Percentiles rank a stretch among this genome's conserved stretches.
phyloP scores from a whole-genome alignment of 192 early-diverging fungal genomes.

The Radiomyces spectabilis region DNA sequence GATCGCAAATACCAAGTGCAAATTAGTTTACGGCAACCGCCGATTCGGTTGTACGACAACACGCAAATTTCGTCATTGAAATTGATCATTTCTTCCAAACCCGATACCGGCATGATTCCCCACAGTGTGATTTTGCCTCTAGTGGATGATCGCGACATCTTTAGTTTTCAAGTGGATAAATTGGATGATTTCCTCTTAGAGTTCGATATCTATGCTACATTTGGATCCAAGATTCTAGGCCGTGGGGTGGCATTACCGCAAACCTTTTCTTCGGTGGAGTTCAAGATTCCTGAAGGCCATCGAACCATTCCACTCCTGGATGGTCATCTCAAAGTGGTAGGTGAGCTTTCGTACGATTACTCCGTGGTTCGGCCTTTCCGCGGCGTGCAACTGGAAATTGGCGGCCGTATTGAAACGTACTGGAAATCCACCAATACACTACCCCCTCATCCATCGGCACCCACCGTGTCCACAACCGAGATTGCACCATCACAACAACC shows the following conservation, averaged over 20 bases:
- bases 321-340: conserved; percentile 84
- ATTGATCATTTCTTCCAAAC: conserved; percentile 81
- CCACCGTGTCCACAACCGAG: conserved; percentile 20
- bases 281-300: conserved; percentile 26
- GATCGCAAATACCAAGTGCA: conserved; percentile 86
- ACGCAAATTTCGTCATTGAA: conserved; percentile 71
- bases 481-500: conserved; percentile 14
- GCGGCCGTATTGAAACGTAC: conserved; percentile 95
- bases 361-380: conserved; percentile 81
- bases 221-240: conserved; percentile 91
- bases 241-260: conserved; percentile 74
- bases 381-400: conserved; percentile 85
- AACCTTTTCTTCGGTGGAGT: conserved; percentile 43
- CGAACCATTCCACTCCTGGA: conserved; percentile 76
- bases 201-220: conserved; percentile 94
- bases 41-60: conserved; percentile 54
- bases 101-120: conserved; percentile 81
- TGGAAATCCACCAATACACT: conserved; percentile 94
- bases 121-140: conserved; percentile 88
- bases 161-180: conserved; percentile 79
- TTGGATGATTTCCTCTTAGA: conserved; percentile 76
- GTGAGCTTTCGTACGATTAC: conserved; percentile 80
- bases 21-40: conserved; percentile 51
- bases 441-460: conserved; percentile 21
- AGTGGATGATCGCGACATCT: conserved; percentile 72